Evolutionary conservation across 2,329 filamentous ascomycete species (phyloP), one percentile per base, ranked within the genome.

Genomic region (Clonostachys sp.): DNA sequence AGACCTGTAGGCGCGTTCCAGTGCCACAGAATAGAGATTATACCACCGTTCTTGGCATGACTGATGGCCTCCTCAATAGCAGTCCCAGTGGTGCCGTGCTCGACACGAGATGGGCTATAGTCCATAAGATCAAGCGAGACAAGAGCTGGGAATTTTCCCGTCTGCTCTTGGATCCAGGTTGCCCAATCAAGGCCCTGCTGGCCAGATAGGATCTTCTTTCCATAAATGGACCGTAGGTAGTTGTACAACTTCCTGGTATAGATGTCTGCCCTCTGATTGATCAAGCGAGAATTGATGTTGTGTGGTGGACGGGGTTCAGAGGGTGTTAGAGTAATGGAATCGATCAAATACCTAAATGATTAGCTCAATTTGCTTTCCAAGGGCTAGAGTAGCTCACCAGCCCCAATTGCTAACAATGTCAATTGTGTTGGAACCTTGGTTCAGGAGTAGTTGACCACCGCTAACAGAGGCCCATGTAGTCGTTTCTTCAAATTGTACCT

Each of bases 371-470:
- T 30, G 4, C 8, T 10, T 30, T 9, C 10, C 24, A 30, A 10
- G 6, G 9, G 9, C 9, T 10, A 10, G 9, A 3, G 2, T 30
- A 10, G 24, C 24, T 30, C 24, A 30, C 71, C 70, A 75, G 48
- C 73, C 73, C 72, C 72, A 75, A 57, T 75, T 72, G 57, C 56
- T 71, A 46, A 70, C 64, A 42, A 75, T 66, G 35, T 72, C 61
- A 44, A 75, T 67, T 0, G 66, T 74, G 57, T 75, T 75, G 41
- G 53, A 48, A 14, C 72, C 72, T 9, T 61, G 60, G 43, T 67
- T 63, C 34, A 75, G 57, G 2, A 76, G 59, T 2, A 75, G 61
- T 50, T 75, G 72, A 13, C 73, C 72, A 14, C 62, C 73, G 1
- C 66, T 48, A 10, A 67, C 64, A 34, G 63, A 64, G 10, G 61